Percentiles rank a stretch among this genome's conserved stretches.
Evolutionary conservation across 2,329 filamentous ascomycete species (phyloP).

Genomic region (Hypocreales sp.): DNA sequence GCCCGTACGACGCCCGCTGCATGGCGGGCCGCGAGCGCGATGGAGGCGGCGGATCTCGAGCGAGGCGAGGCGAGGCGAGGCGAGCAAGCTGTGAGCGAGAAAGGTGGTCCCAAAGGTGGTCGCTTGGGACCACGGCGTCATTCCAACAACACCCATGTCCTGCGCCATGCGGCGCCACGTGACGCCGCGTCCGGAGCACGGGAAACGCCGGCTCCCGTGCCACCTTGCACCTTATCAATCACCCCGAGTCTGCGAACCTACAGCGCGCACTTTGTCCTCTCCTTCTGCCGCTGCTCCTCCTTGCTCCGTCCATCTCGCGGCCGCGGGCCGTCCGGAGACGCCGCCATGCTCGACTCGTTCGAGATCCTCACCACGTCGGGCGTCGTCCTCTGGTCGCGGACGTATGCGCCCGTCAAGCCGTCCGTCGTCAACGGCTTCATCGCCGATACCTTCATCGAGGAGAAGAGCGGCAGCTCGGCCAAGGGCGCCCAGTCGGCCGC

Average conservation of each 20-base stretch:
- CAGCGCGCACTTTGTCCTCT: too few species aligned
- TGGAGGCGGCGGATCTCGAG: not conserved
- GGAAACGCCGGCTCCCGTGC: too few species aligned
- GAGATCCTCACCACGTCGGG: constrained; percentile 93
- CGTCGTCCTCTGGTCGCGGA: constrained; percentile 90
- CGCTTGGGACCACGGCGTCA: too few species aligned
- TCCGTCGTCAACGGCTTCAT: constrained; percentile 89
- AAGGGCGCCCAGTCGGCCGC: constrained; percentile 43
- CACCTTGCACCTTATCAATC: not conserved
- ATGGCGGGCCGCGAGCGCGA: constrained; percentile 29
- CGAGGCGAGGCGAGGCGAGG: not conserved
- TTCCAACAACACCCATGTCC: too few species aligned
- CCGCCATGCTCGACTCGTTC: constrained; percentile 80
- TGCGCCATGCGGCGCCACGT: too few species aligned
- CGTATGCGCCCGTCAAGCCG: constrained; percentile 64
- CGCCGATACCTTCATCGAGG: constrained; percentile 93
- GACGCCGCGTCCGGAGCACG: too few species aligned
- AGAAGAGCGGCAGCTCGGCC: constrained; percentile 52
- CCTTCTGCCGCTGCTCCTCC: too few species aligned
- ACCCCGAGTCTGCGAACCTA: not conserved
- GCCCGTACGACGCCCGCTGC: constrained; percentile 75
- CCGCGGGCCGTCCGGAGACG: not conserved
- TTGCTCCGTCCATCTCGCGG: too few species aligned
- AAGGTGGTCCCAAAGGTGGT: too few species aligned
- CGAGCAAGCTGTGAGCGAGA: not conserved